Evolutionary conservation across 2,329 filamentous ascomycete genomes (phyloP), one percentile per base, ranked within the genome.

Genomic region (Verticillium albo-atrum): DNA sequence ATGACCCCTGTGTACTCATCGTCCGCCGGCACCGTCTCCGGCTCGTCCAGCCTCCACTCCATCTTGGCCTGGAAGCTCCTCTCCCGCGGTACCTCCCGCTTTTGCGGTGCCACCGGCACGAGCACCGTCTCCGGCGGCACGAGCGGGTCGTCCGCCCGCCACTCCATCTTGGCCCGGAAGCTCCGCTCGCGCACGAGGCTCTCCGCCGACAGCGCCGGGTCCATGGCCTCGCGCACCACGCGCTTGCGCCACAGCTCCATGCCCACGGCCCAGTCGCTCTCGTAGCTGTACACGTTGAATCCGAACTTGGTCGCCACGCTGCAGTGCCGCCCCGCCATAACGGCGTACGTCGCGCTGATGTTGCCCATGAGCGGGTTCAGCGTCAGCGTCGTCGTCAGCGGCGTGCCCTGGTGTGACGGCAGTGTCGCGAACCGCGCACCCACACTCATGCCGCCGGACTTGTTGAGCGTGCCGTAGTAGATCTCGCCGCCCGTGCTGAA

Each of bases 221-320:
- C 62, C 6, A 64, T 23, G n/a, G 26, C 53, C 20, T 51, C 57
- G 34, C 62, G 55, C 6, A 56, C n/a, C 20, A 55, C n/a, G 26
- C 58, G 79, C 67, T 86, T 89, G 68, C 91, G 87, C 94, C 95
- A 99, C 51, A 98, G 79, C 77, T 99, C 95, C 77, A 92, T 91
- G 15, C 95, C 95, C 26, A 98, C 84, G 27, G 92, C 89, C 80
- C 97, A 89, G 60, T 95, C 90, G 70, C 92, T 97, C 78, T 99
- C 95, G 78, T 97, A 99, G 71, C 92, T 97, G 76, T 97, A 98
- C 55, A 97, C 90, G 69, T 99, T 99, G 76, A 99, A 99, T 70
- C 96, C 92, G 76, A 98, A 94, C 55, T 90, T 87, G 25, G 92
- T 96, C 64, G 92, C 95, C 55, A 99, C 83, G 12, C 92, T 90